These are phyloP conservation scores for Allodekkera sacchari DNA, from an alignment of 805 yeast species.

Conservation along the genomic window DNA sequence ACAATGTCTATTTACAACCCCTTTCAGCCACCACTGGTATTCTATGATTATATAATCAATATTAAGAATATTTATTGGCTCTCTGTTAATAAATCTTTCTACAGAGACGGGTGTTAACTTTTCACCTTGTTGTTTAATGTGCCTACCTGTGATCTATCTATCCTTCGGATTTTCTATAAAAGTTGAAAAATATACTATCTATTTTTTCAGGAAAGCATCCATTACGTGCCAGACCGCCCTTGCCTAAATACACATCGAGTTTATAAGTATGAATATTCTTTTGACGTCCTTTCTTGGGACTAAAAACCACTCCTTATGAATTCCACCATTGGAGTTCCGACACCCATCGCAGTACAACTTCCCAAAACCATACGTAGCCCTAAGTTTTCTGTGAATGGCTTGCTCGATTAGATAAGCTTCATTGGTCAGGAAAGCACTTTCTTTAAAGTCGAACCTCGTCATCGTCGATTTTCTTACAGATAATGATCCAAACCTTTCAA, in stretches of 20 bases:
- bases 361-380: slow-evolving; percentile 37
- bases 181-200: too few relatives aligned
- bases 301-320: slow-evolving; percentile 52
- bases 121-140: too few relatives aligned
- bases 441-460: slow-evolving; percentile 15
- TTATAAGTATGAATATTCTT: slow-evolving; percentile 17
- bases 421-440: slow-evolving; percentile 28
- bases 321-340: slow-evolving; percentile 8
- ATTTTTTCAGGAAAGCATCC: too few relatives aligned
- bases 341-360: slow-evolving; percentile 42
- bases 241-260: slow-evolving; percentile 3
- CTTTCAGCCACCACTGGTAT: too few relatives aligned
- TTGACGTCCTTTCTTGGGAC: slow-evolving; percentile 34
- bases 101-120: too few relatives aligned
- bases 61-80: too few relatives aligned
- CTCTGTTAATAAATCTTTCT: too few relatives aligned
- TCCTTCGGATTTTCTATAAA: too few relatives aligned
- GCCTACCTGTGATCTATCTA: too few relatives aligned
- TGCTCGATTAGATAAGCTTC: slow-evolving; percentile 32
- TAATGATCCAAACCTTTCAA: slow-evolving; percentile 7
- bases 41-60: too few relatives aligned
- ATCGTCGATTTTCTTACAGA: slow-evolving; percentile 3
- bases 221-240: too few relatives aligned
- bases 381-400: slow-evolving; percentile 31
- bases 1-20: too few relatives aligned